Evolutionary conservation across 176 grass and related monocot genomes (phyloP), one percentile per base, ranked within the genome.

Genomic region (Cocos nucifera): DNA sequence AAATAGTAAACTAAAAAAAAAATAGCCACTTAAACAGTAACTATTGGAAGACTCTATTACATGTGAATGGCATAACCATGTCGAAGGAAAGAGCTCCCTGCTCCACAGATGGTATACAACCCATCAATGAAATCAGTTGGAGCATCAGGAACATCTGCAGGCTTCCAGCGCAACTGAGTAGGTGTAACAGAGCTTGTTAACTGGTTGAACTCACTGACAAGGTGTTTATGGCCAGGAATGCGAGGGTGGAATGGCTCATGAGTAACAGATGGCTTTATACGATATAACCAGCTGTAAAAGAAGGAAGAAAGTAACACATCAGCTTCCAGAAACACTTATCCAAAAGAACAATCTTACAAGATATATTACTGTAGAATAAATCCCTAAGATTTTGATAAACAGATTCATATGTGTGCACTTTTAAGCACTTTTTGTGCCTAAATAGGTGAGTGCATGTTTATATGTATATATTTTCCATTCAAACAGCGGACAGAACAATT

Each of bases 191-290:
- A 66, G 64, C 80, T 82, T 48, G 83, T 82, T 51, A 53, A 4
- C 54, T 82, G 80, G 56, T 82, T 75, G 75, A 96, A 96, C 27
- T 88, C 92, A 26, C 69, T 78, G 22, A 96, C 22, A 52, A 96
- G 78, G 49, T 75, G 82, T 27, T 58, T 52, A 62, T 87, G 81
- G 62, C 74, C n/a, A 23, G 78, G 86, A 27, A 39, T 16, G 17
- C 86, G 87, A 3, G 83, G 78, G 62, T 90, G 83, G 68, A 96
- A 90, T 10, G 92, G 92, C 44, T 90, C 80, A 72, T 96, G 92
- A 59, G 92, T 96, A 66, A 96, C 92, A 9, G 92, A 96, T 5
- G 92, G 92, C 86, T 96, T 96, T 80, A 90, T 85, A 60, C 92
- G 83, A 68, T 96, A 96, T 3, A 96, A 57, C 92, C 87, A 96